A percentile compares a stretch with the other conserved stretches of the same genome.
These are phyloP conservation scores for Plasmodium gaboni DNA, from an alignment of 169 alveolate genomes.

Conservation along the genomic window DNA sequence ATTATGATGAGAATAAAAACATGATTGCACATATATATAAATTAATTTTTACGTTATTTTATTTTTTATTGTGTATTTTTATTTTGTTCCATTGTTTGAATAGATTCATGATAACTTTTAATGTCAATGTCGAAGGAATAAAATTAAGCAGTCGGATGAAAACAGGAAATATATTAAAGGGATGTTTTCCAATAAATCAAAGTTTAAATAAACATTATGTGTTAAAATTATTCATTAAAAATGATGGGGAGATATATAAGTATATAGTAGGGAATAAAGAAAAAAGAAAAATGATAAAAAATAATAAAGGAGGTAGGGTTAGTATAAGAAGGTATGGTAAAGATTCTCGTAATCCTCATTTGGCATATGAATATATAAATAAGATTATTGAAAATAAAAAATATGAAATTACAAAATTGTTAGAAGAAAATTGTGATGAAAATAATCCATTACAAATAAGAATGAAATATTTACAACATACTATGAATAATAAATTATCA, in stretches of 20 bases:
- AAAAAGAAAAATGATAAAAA: not conserved
- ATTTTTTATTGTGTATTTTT: no score
- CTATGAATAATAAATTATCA: constrained; percentile 84
- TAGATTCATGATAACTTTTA: no score
- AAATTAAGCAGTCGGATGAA: no score
- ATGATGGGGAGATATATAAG: not conserved
- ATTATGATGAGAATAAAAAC: no score
- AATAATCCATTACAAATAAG: constrained; percentile 78
- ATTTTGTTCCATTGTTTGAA: no score
- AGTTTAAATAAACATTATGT: not conserved
- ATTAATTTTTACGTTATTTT: no score
- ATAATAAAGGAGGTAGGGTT: not conserved
- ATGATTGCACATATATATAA: no score
- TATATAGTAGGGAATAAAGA: not conserved
- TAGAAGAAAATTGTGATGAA: constrained; percentile 66
- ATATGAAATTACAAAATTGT: constrained; percentile 66
- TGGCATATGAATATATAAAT: constrained; percentile 68
- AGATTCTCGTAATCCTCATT: constrained; percentile 65
- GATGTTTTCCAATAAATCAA: no score
- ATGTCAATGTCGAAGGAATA: no score
- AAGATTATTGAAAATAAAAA: constrained; percentile 73
- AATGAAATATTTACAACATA: constrained; percentile 82
- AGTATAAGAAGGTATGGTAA: constrained; percentile 36
- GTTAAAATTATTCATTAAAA: not conserved
- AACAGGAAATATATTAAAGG: no score